Conservation (phyloP, 495 filamentous ascomycete species). For the Penicillium cataractarum region DNA sequence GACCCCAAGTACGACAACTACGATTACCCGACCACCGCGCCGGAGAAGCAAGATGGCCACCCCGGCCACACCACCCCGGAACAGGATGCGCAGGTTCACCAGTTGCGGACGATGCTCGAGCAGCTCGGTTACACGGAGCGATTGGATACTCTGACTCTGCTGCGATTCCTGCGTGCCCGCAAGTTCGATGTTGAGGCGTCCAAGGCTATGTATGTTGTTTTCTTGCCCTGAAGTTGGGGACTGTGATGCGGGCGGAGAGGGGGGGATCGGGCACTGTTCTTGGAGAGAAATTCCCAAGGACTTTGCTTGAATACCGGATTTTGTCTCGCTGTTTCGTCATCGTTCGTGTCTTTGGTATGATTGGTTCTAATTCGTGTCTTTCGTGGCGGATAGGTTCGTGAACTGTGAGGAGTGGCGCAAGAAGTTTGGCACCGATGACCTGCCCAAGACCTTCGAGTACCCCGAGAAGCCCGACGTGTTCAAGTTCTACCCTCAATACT, state of each 20-base stretch:
- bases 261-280: background rate
- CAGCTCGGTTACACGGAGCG: slow-evolving; percentile 78
- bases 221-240: background rate
- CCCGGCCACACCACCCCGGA: slow-evolving; percentile 84
- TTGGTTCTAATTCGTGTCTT: slow-evolving; percentile 12
- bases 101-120: slow-evolving; percentile 84
- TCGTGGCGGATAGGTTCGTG: slow-evolving; percentile 69
- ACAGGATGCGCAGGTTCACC: slow-evolving; percentile 88
- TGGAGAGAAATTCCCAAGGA: background rate
- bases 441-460: slow-evolving; percentile 81
- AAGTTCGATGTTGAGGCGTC: slow-evolving; percentile 87
- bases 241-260: background rate
- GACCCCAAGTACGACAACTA: slow-evolving; percentile 96
- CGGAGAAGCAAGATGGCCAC: slow-evolving; percentile 72
- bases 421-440: slow-evolving; percentile 83
- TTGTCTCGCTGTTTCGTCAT: background rate
- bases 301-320: background rate
- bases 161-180: slow-evolving; percentile 89
- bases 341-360: background rate
- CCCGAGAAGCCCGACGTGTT: slow-evolving; percentile 85
- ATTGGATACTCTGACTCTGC: slow-evolving; percentile 87
- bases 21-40: slow-evolving; percentile 83
- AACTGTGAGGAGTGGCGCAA: slow-evolving; percentile 90
- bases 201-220: slow-evolving; percentile 76
- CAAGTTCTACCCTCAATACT: slow-evolving; percentile 97